Evolutionary conservation across 257 asterid genomes (phyloP).

Genomic region (Phtheirospermum japonicum): DNA sequence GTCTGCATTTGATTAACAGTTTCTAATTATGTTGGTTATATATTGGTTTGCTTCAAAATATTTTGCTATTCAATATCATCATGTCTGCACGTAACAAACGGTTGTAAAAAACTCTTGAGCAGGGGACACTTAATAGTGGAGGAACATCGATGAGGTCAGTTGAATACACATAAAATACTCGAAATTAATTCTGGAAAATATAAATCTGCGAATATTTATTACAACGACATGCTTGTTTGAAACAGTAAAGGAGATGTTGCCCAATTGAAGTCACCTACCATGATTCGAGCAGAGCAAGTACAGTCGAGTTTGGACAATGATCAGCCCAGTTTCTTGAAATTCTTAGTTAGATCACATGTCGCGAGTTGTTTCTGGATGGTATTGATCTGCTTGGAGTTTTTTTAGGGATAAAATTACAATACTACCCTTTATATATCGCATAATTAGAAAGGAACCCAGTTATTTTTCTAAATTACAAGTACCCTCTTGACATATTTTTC

Average conservation of each 20-base stretch:
- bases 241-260: slow-evolving; percentile 38
- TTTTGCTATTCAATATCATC: neutral
- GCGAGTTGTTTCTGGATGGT: slow-evolving; percentile 91
- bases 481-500: too few species aligned
- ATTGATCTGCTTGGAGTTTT: too few species aligned
- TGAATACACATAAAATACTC: slow-evolving; percentile 3
- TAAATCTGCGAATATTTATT: neutral
- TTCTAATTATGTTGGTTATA: neutral
- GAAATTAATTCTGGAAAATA: neutral
- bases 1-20: too few species aligned
- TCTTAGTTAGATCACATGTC: slow-evolving; percentile 70
- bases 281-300: slow-evolving; percentile 72
- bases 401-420: too few species aligned
- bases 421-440: too few species aligned
- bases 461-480: too few species aligned
- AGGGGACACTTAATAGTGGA: slow-evolving; percentile 42
- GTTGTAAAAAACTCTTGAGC: slow-evolving; percentile 32
- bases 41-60: slow-evolving; percentile 12
- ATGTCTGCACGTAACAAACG: slow-evolving; percentile 22
- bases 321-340: slow-evolving; percentile 47
- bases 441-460: too few species aligned
- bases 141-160: slow-evolving; percentile 43
- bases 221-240: slow-evolving; percentile 4
- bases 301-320: slow-evolving; percentile 51
- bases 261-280: slow-evolving; percentile 42